Percentiles rank a stretch among this genome's conserved stretches.
phyloP scores from a whole-genome alignment of 305 asterid genomes.

The Rubia balearica region DNA sequence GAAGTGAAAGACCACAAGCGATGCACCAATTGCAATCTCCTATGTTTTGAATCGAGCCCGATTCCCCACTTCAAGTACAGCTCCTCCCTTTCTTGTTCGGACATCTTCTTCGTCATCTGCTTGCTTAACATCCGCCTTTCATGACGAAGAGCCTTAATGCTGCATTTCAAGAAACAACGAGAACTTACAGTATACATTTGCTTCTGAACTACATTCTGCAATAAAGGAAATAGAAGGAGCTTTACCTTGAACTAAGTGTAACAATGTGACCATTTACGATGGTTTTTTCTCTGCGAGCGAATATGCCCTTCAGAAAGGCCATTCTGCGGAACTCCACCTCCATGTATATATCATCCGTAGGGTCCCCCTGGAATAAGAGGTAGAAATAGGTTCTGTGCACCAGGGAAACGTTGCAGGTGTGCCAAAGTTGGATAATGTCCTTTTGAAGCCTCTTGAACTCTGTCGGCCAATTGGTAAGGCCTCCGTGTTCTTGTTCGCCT shows the following conservation, averaged over 20 bases:
- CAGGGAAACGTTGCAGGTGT: slow-evolving; percentile 66
- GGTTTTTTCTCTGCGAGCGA: slow-evolving; percentile 52
- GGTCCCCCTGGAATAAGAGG: slow-evolving; percentile 85
- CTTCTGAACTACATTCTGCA: neutral
- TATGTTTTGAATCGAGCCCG: slow-evolving; percentile 48
- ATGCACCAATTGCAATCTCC: slow-evolving; percentile 68
- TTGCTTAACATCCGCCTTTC: slow-evolving; percentile 68
- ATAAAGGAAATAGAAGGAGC: neutral
- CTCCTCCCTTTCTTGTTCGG: slow-evolving; percentile 62
- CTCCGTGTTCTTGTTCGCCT: slow-evolving; percentile 23
- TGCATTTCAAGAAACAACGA: slow-evolving; percentile 29
- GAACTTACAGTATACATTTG: neutral
- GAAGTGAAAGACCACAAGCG: slow-evolving; percentile 58
- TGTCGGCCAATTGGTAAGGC: slow-evolving; percentile 48
- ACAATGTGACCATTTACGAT: slow-evolving; percentile 49
- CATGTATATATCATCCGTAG: slow-evolving; percentile 74
- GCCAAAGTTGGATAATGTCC: slow-evolving; percentile 85
- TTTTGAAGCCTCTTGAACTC: slow-evolving; percentile 74
- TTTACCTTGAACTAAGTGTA: slow-evolving; percentile 66
- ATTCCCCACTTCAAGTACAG: slow-evolving; percentile 79
- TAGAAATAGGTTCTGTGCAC: slow-evolving; percentile 81
- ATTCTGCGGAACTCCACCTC: slow-evolving; percentile 85
- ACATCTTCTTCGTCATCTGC: slow-evolving; percentile 65
- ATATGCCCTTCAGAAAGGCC: slow-evolving; percentile 57
- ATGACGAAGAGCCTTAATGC: slow-evolving; percentile 53